Percentiles rank a stretch among this genome's conserved stretches.
Conservation (phyloP, 208 protist genomes). For the Crithidia sp. region DNA sequence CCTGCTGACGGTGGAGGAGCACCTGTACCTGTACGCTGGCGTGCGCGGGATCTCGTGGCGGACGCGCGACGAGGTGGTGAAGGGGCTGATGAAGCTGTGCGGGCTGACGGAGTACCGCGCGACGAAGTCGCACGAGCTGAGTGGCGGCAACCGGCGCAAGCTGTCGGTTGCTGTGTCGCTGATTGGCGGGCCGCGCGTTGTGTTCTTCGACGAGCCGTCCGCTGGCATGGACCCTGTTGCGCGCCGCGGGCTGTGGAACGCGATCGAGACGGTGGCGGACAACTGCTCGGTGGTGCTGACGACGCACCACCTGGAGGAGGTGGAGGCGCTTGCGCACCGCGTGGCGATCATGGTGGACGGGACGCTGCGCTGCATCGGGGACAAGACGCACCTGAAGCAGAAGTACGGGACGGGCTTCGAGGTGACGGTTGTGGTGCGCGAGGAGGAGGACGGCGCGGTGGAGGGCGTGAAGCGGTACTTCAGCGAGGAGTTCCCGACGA, state of each 20-base stretch:
- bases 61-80: too few species aligned
- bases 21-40: too few species aligned
- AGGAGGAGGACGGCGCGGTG: not conserved
- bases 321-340: conserved; percentile 82
- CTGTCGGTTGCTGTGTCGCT: too few species aligned
- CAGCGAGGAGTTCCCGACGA: conserved; percentile 27
- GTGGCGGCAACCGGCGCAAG: too few species aligned
- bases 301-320: conserved; percentile 94
- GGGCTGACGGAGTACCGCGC: too few species aligned
- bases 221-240: conserved; percentile 24
- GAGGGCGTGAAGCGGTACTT: conserved; percentile 45
- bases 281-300: conserved; percentile 88
- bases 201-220: too few species aligned
- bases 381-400: conserved; percentile 81
- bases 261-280: conserved; percentile 60
- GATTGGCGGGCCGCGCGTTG: too few species aligned
- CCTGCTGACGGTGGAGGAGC: too few species aligned
- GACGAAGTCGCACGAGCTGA: too few species aligned
- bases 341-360: conserved; percentile 92
- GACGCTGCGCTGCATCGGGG: conserved; percentile 86
- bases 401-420: conserved; percentile 40
- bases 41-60: too few species aligned
- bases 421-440: too few species aligned
- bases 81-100: too few species aligned
- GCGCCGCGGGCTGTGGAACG: conserved; percentile 78